Conservation (phyloP, 805 yeast genomes). For the Wickerhamiella siamensis region DNA sequence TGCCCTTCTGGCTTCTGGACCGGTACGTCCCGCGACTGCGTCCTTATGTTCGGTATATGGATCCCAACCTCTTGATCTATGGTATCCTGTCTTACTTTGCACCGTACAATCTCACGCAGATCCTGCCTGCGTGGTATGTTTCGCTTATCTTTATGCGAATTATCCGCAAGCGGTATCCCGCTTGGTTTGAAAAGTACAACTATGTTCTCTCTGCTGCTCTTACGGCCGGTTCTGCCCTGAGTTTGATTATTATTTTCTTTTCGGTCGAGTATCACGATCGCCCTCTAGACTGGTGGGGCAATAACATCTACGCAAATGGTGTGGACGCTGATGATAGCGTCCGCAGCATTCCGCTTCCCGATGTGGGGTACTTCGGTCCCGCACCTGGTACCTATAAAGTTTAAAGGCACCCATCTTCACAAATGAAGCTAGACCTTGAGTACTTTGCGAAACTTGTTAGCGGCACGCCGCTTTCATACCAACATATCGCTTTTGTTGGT, state of each 20-base stretch:
- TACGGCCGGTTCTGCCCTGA: constrained; percentile 44
- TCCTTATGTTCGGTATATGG: constrained; percentile 28
- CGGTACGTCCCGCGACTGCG: constrained; percentile 25
- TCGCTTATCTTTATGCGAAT: constrained; percentile 6
- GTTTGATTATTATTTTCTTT: constrained; percentile 43
- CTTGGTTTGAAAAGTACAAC: constrained; percentile 40
- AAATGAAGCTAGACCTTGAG: too few relatives aligned
- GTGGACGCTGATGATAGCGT: constrained; percentile 12
- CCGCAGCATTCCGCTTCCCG: constrained; percentile 11
- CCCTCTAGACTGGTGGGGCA: constrained; percentile 51
- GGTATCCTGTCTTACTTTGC: constrained; percentile 8
- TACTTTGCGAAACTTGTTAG: too few relatives aligned
- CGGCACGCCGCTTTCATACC: too few relatives aligned
- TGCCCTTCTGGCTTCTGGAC: constrained; percentile 13
- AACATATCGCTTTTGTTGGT: too few relatives aligned
- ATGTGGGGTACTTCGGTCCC: constrained; percentile 23
- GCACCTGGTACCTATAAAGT: constrained; percentile 10
- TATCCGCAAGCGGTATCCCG: constrained; percentile 32
- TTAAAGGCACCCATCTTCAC: not conserved
- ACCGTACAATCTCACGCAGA: constrained; percentile 16
- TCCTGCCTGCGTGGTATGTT: constrained; percentile 11
- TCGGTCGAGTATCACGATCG: constrained; percentile 31
- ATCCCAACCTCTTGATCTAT: constrained; percentile 30
- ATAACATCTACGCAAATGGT: constrained; percentile 20
- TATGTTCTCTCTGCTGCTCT: constrained; percentile 43